Evolutionary conservation across 2,329 filamentous ascomycete species (phyloP), one percentile per base, ranked within the genome.

Genomic region (Ophiostoma quercus): DNA sequence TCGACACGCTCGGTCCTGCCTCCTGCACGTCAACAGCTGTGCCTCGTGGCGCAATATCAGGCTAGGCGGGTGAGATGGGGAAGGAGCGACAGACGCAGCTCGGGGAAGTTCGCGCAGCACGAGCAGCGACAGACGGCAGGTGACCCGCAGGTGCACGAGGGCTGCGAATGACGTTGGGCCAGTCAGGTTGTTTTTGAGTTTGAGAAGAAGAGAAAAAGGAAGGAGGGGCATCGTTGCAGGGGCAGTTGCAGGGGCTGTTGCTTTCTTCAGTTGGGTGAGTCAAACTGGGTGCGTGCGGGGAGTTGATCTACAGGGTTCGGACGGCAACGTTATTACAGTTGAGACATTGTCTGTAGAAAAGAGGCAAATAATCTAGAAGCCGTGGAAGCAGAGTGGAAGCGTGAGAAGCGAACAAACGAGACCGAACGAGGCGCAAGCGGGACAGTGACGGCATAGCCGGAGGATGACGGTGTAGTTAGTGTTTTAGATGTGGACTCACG

Each of bases 11-110:
- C 34, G 8, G 34, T 34, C 34, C 34, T 6, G 34, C 34, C 34
- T 34, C 12, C 57, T 29, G 57, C 25, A 62, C 57, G 57, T 62
- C 32, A 68, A 25, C 8, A 39, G 39, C 70, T 69, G 70, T 71
- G 70, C 70, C 70, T 68, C 66, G 70, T 67, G 67, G 70, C 68
- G 67, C 70, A 71, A 69, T 57, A 29, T 39, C n/a, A 63, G 67
- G 32, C 57, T 68, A 65, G 39, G 29, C n/a, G 25, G 6, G 43
- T 37, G 12, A 9, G 47, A 57, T 34, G 41, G 16, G n/a, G 41
- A 9, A 25, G 16, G 51, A 16, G 51, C n/a, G 6, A 57, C 16
- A 9, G 51, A 5, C n/a, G 2, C n/a, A 25, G 51, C 16, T 57
- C 22, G 51, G n/a, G 8, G n/a, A 25, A 25, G 57, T 32, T 62